phyloP scores from a whole-genome alignment of 768 basidiomycete genomes.

The Agrocybe pediades region DNA sequence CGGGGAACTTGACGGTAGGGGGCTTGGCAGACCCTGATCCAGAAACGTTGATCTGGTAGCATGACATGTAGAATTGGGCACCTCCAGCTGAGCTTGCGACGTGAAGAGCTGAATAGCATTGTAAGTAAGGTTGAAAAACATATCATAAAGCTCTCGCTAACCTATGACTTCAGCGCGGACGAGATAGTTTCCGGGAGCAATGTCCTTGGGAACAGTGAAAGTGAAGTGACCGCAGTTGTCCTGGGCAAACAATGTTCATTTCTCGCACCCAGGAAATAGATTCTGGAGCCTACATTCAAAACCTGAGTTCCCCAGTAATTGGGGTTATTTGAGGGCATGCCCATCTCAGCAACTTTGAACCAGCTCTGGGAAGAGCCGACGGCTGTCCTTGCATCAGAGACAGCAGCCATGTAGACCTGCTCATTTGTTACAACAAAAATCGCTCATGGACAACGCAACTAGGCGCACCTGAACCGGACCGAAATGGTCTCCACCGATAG shows the following conservation, averaged over 20 bases:
- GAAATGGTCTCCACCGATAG: conserved; percentile 55
- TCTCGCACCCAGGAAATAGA: background rate
- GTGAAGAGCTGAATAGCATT: conserved; percentile 52
- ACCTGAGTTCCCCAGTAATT: conserved; percentile 45
- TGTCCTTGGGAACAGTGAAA: conserved; percentile 50
- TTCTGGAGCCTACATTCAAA: conserved; percentile 28
- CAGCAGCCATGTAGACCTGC: conserved; percentile 50
- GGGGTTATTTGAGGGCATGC: conserved; percentile 48
- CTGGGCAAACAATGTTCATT: conserved; percentile 15
- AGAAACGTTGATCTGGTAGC: conserved; percentile 55
- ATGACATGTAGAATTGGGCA: conserved; percentile 79
- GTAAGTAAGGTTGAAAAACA: background rate
- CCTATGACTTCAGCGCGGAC: conserved; percentile 76
- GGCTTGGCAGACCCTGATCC: conserved; percentile 55
- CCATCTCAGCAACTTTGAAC: conserved; percentile 56
- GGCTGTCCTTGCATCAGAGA: conserved; percentile 45
- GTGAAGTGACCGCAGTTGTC: conserved; percentile 56
- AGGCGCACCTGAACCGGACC: conserved; percentile 42
- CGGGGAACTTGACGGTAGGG: conserved; percentile 57
- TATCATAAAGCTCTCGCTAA: conserved; percentile 17
- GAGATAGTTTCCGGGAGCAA: conserved; percentile 70
- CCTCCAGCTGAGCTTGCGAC: conserved; percentile 55
- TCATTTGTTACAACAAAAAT: background rate
- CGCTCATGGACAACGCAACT: background rate
- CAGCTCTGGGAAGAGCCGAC: conserved; percentile 42